A percentile compares a stretch with the other conserved stretches of the same genome.
These are phyloP conservation scores for Bromus sterilis DNA, from an alignment of 176 grass and related monocot genomes.

Conservation along the genomic window DNA sequence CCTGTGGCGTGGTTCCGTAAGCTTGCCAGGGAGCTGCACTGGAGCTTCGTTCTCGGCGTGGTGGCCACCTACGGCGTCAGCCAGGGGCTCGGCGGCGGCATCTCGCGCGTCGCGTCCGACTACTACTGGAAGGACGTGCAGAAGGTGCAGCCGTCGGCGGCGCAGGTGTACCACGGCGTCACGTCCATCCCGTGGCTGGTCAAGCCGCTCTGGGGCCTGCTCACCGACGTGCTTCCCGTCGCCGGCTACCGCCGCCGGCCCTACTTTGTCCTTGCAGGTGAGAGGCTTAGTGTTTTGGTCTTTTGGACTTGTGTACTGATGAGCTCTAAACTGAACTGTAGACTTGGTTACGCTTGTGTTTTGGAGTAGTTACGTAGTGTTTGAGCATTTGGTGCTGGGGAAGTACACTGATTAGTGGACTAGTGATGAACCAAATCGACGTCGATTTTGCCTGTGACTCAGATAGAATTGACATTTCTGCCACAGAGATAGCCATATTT, in stretches of 20 bases:
- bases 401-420: not conserved
- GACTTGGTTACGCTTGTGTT: no score
- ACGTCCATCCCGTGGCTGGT: conserved; percentile 79
- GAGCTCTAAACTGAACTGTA: not conserved
- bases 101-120: conserved; percentile 65
- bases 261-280: conserved; percentile 81
- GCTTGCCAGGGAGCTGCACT: conserved; percentile 72
- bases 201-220: conserved; percentile 82
- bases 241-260: conserved; percentile 74
- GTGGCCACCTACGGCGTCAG: conserved; percentile 57
- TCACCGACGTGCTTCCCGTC: conserved; percentile 84
- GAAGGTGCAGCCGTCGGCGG: conserved; percentile 69
- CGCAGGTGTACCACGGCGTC: conserved; percentile 91
- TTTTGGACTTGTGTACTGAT: not conserved
- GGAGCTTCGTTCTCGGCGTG: conserved; percentile 80
- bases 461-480: not conserved
- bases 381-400: not conserved
- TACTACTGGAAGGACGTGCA: conserved; percentile 99
- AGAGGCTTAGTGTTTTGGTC: not conserved
- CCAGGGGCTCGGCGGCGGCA: conserved; percentile 67
- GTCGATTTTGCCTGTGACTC: not conserved
- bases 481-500: not conserved
- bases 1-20: conserved; percentile 67
- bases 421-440: not conserved
- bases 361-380: not conserved